These are phyloP conservation scores for Erucastrum elatum DNA, from an alignment of 345 rosid species.

Conservation along the genomic window DNA sequence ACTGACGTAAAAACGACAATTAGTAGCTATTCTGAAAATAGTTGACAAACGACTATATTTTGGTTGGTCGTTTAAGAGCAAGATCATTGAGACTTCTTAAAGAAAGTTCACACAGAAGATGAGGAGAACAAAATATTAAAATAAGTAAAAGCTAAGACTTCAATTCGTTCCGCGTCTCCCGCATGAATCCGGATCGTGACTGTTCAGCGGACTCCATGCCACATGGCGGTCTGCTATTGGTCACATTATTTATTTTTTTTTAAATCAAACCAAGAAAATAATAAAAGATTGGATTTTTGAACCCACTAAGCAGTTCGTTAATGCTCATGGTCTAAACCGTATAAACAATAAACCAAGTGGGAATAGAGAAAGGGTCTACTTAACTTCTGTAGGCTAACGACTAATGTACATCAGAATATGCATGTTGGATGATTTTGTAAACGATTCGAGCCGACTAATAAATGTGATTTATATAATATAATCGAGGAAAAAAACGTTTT, in stretches of 20 bases:
- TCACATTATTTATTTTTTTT: no score
- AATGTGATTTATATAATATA: slow-evolving; percentile 16
- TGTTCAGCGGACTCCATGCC: no score
- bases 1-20: neutral
- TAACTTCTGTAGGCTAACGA: neutral
- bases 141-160: no score
- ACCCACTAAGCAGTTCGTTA: no score
- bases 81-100: no score
- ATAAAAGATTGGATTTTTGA: no score
- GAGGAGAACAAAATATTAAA: no score
- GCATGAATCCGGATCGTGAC: no score
- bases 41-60: neutral
- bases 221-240: no score
- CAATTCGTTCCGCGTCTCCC: no score
- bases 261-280: no score
- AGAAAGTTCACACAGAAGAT: no score
- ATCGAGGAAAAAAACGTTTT: neutral
- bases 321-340: neutral
- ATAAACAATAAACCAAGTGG: slow-evolving; percentile 12
- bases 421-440: slow-evolving; percentile 1
- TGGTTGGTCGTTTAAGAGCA: neutral
- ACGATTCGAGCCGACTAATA: slow-evolving; percentile 31
- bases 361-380: neutral
- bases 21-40: neutral
- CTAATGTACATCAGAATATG: neutral